Evolutionary conservation across 2,329 filamentous ascomycete species (phyloP).

Genomic region (Pseudopyrenochaeta lycopersici): DNA sequence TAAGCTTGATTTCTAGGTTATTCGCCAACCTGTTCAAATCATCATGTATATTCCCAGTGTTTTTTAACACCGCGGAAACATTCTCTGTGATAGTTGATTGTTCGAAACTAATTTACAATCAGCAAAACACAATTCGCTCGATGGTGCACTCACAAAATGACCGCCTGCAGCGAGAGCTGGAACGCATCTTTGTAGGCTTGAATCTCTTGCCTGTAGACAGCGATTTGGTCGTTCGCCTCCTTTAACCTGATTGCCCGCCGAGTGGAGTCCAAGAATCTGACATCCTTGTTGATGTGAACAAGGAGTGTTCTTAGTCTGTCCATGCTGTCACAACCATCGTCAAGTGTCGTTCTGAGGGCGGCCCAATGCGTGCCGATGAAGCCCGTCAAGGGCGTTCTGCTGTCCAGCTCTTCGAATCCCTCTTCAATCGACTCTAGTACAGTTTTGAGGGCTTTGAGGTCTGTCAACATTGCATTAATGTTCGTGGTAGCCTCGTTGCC

Average conservation of each 20-base stretch:
- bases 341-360: not conserved
- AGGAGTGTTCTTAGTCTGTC: not conserved
- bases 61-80: not conserved
- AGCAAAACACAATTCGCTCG: not conserved
- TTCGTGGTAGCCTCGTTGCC: too few relatives aligned
- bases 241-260: not conserved
- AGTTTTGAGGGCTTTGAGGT: constrained; percentile 2
- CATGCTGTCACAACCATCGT: not conserved
- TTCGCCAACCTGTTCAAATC: not conserved
- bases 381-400: constrained; percentile 1
- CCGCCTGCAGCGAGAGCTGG: constrained; percentile 2
- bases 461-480: not conserved
- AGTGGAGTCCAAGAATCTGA: not conserved
- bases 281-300: not conserved
- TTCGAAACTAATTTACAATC: not conserved
- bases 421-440: constrained; percentile 2
- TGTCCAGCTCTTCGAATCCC: constrained; percentile 1
- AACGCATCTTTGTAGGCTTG: constrained; percentile 3
- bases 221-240: constrained; percentile 2
- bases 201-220: constrained; percentile 1
- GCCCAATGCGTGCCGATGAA: constrained; percentile 1
- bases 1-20: constrained; percentile 1
- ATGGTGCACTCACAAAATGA: not conserved
- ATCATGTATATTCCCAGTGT: not conserved
- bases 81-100: constrained; percentile 2